Percentiles rank a stretch among this genome's conserved stretches.
Evolutionary conservation across 2,329 filamentous ascomycete genomes (phyloP).

Genomic region (Pseudogymnoascus sp.): DNA sequence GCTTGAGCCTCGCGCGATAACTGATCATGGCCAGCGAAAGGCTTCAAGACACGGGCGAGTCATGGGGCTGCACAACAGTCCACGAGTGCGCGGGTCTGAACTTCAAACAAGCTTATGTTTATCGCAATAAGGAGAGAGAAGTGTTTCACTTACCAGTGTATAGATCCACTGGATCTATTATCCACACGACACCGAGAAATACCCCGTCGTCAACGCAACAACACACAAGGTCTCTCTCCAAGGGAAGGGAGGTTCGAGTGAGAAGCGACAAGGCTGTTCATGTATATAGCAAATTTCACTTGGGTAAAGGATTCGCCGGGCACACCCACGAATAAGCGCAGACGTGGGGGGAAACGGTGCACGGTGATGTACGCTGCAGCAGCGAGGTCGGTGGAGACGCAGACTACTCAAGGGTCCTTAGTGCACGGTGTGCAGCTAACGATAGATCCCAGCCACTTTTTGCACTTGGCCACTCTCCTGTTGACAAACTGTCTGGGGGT

Average conservation of each 20-base stretch:
- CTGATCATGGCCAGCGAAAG: not conserved
- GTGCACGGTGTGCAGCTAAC: slow-evolving; percentile 1
- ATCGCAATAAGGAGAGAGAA: not conserved
- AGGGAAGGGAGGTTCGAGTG: not conserved
- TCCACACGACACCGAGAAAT: not conserved
- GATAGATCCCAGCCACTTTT: not conserved
- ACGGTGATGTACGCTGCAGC: slow-evolving; percentile 7
- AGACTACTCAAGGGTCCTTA: slow-evolving; percentile 7
- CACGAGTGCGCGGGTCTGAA: slow-evolving; percentile 1
- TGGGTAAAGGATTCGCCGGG: not conserved
- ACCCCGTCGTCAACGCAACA: slow-evolving; percentile 2
- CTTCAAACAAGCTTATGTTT: slow-evolving; percentile 1
- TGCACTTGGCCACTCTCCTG: not conserved
- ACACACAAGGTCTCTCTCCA: not conserved
- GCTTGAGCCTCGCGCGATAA: not conserved
- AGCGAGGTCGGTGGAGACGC: slow-evolving; percentile 9
- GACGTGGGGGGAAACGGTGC: slow-evolving; percentile 6
- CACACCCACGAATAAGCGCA: slow-evolving; percentile 4
- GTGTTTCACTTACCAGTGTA: not conserved
- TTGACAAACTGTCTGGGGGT: not conserved
- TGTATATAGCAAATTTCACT: slow-evolving; percentile 8
- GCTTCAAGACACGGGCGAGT: not conserved
- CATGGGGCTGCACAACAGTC: not conserved
- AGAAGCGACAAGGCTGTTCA: not conserved
- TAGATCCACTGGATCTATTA: slow-evolving; percentile 4